Percentiles rank a stretch among this genome's conserved stretches.
Evolutionary conservation across 345 rosid species (phyloP).

Genomic region (Eucalyptus curtisii): DNA sequence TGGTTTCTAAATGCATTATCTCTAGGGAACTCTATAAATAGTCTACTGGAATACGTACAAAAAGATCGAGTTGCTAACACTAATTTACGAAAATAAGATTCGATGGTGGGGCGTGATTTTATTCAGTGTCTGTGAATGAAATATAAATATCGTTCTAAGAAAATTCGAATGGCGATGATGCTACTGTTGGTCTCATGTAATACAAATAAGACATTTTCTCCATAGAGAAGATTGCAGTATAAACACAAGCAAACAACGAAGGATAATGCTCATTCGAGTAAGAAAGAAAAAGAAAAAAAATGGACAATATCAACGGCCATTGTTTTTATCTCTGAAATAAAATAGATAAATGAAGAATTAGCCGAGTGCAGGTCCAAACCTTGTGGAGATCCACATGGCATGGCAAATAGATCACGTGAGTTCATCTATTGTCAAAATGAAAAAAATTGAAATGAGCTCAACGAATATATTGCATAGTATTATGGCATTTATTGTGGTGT

Average conservation of each 20-base stretch:
- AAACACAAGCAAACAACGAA: not conserved
- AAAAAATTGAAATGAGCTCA: not conserved
- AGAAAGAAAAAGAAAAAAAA: not conserved
- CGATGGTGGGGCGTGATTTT: rapidly evolving
- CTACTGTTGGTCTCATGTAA: not conserved
- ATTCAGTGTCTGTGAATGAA: rapidly evolving
- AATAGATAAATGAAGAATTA: not conserved
- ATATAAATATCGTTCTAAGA: not conserved
- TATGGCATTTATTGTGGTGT: not conserved
- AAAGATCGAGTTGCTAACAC: not conserved
- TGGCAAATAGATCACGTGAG: not conserved
- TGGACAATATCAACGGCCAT: rapidly evolving
- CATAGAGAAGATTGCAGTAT: not conserved
- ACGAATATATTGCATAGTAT: rapidly evolving
- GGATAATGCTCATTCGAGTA: rapidly evolving
- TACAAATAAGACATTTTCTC: not conserved
- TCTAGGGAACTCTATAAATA: not conserved
- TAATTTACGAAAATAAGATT: not conserved
- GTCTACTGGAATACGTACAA: rapidly evolving
- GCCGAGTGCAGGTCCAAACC: not conserved
- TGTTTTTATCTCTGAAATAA: not conserved
- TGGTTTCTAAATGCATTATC: not conserved
- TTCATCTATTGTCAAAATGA: not conserved
- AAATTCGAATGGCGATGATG: not conserved
- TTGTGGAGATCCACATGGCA: not conserved